These are phyloP conservation scores for Cucumis cinereus DNA, from an alignment of 306 rosid genomes.

Conservation along the genomic window DNA sequence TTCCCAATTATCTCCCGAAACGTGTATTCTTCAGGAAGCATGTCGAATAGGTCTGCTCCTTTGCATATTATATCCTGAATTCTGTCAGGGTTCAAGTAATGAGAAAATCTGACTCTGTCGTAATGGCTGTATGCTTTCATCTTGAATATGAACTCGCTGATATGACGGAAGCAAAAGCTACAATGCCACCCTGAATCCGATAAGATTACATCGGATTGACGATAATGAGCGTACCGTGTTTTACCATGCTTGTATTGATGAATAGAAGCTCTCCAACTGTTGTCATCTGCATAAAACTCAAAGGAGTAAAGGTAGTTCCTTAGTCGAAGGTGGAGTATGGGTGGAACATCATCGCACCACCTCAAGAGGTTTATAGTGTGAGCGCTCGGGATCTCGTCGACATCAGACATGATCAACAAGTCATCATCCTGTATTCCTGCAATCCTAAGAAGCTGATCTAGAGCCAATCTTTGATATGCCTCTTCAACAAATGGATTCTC, in stretches of 20 bases:
- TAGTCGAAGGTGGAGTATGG: constrained; percentile 58
- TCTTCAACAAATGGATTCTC: constrained; percentile 81
- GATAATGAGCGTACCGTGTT: constrained; percentile 58
- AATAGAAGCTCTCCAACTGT: constrained; percentile 71
- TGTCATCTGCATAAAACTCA: constrained; percentile 46
- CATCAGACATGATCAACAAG: constrained; percentile 79
- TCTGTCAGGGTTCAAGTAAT: constrained; percentile 48
- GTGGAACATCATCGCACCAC: constrained; percentile 64
- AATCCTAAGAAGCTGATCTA: constrained; percentile 52
- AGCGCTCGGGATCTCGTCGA: constrained; percentile 83
- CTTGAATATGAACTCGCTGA: constrained; percentile 62
- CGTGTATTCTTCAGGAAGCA: constrained; percentile 82
- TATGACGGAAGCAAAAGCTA: constrained; percentile 67
- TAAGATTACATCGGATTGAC: constrained; percentile 44
- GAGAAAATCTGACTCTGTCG: constrained; percentile 62
- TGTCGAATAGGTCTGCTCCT: constrained; percentile 69
- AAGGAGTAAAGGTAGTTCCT: constrained; percentile 69
- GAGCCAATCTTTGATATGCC: constrained; percentile 64
- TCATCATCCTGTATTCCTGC: constrained; percentile 78
- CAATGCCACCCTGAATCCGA: constrained; percentile 86
- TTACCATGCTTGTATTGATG: constrained; percentile 46
- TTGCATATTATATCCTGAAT: constrained; percentile 63
- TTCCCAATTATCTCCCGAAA: constrained; percentile 75
- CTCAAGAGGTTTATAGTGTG: constrained; percentile 81
- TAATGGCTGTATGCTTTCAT: constrained; percentile 82